Evolutionary conservation across 768 basidiomycete species (phyloP).

Genomic region (Boletus edulis): DNA sequence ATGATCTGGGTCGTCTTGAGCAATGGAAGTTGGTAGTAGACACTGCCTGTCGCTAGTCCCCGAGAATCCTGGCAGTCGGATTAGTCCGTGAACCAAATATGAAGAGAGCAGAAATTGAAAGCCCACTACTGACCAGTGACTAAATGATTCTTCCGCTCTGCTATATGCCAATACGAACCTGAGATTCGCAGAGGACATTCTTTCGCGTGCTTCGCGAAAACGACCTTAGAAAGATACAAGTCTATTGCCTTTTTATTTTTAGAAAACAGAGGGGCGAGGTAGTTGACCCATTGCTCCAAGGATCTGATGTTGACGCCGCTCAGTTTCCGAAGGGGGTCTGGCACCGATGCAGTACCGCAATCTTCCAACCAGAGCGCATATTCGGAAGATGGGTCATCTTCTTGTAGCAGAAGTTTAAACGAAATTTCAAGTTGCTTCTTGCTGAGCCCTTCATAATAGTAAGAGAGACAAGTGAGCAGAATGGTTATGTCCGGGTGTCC

Average conservation of each 20-base stretch:
- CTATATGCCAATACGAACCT: background rate
- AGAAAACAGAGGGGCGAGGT: background rate
- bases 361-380: background rate
- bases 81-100: background rate
- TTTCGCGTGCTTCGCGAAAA: background rate
- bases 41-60: background rate
- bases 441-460: background rate
- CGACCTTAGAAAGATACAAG: background rate
- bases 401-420: background rate
- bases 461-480: background rate
- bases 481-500: background rate
- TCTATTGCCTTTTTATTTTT: background rate
- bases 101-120: background rate
- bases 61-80: background rate
- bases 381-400: background rate
- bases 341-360: background rate
- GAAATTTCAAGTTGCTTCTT: background rate
- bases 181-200: background rate
- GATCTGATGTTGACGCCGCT: background rate
- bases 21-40: background rate
- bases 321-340: background rate
- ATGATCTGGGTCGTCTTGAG: background rate
- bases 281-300: background rate
- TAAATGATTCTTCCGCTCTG: background rate
- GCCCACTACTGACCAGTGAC: background rate